Conservation (phyloP, 2,329 filamentous ascomycete species). For the Colletotrichum siamense region DNA sequence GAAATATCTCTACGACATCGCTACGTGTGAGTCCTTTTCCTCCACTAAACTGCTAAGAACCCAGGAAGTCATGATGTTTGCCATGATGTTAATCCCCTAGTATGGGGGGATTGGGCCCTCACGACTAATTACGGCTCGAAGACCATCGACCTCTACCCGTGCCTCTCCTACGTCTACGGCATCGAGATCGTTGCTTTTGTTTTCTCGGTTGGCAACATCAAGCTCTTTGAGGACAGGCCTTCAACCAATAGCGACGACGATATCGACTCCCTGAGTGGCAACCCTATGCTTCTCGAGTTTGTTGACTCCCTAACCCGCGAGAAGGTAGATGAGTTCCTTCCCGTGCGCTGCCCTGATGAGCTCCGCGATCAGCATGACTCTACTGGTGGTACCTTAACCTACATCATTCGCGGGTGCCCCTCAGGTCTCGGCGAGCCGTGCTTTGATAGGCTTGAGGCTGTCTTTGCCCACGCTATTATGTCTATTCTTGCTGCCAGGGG, state of each 20-base stretch:
- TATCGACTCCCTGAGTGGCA: slow-evolving; percentile 71
- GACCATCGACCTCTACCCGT: slow-evolving; percentile 90
- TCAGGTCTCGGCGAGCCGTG: slow-evolving; percentile 89
- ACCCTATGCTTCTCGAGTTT: slow-evolving; percentile 80
- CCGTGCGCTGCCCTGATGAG: slow-evolving; percentile 81
- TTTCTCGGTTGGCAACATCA: slow-evolving; percentile 75
- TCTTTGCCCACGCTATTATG: slow-evolving; percentile 91
- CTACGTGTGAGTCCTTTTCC: slow-evolving; percentile 53
- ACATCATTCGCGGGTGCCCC: slow-evolving; percentile 86
- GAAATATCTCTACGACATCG: background rate
- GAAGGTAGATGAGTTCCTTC: slow-evolving; percentile 80
- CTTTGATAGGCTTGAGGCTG: slow-evolving; percentile 95
- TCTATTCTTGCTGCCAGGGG: slow-evolving; percentile 95
- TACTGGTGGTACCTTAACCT: slow-evolving; percentile 88
- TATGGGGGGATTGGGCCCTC: slow-evolving; percentile 51
- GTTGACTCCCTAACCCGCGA: slow-evolving; percentile 74
- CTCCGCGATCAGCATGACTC: background rate
- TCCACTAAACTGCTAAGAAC: background rate
- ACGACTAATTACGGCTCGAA: slow-evolving; percentile 80
- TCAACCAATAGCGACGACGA: slow-evolving; percentile 51
- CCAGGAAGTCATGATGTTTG: slow-evolving; percentile 24
- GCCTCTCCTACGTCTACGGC: slow-evolving; percentile 88
- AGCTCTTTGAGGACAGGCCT: slow-evolving; percentile 67
- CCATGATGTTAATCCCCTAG: slow-evolving; percentile 24
- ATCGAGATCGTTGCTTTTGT: slow-evolving; percentile 93